Evolutionary conservation across 1,284 basidiomycete genomes (phyloP).

Genomic region (Laetiporus sulphureus): DNA sequence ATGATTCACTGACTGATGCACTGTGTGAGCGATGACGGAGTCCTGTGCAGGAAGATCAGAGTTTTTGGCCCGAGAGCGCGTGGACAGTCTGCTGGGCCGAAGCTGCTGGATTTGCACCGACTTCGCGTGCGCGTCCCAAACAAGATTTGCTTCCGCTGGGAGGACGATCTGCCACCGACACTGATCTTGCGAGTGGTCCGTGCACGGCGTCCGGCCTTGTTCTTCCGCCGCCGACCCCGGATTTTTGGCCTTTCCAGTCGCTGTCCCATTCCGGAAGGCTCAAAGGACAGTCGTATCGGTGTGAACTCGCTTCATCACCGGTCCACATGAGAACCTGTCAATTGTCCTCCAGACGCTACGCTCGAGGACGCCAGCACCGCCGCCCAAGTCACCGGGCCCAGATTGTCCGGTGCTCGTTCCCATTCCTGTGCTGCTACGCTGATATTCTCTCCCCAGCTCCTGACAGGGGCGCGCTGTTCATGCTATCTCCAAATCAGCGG

Average conservation of each 20-base stretch:
- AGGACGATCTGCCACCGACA: slow-evolving; percentile 14
- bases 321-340: slow-evolving; percentile 4
- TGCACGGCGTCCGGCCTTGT: neutral
- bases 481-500: slow-evolving; percentile 31
- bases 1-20: no score
- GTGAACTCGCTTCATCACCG: slow-evolving; percentile 11
- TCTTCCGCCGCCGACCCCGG: slow-evolving; percentile 3
- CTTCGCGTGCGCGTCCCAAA: slow-evolving; percentile 8
- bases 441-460: neutral
- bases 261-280: slow-evolving; percentile 17
- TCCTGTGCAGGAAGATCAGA: no score
- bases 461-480: slow-evolving; percentile 17
- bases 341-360: neutral
- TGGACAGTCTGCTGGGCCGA: slow-evolving; percentile 9
- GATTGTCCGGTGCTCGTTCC: slow-evolving; percentile 8
- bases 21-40: no score
- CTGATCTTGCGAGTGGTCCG: neutral
- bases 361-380: neutral
- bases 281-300: slow-evolving; percentile 16
- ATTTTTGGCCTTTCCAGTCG: slow-evolving; percentile 10
- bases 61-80: neutral
- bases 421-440: slow-evolving; percentile 7
- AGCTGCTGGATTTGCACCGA: slow-evolving; percentile 10
- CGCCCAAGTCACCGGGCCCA: slow-evolving; percentile 4
- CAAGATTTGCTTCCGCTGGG: slow-evolving; percentile 18